phyloP scores from a whole-genome alignment of 2,329 filamentous ascomycete species.

The Alternaria consortialis region DNA sequence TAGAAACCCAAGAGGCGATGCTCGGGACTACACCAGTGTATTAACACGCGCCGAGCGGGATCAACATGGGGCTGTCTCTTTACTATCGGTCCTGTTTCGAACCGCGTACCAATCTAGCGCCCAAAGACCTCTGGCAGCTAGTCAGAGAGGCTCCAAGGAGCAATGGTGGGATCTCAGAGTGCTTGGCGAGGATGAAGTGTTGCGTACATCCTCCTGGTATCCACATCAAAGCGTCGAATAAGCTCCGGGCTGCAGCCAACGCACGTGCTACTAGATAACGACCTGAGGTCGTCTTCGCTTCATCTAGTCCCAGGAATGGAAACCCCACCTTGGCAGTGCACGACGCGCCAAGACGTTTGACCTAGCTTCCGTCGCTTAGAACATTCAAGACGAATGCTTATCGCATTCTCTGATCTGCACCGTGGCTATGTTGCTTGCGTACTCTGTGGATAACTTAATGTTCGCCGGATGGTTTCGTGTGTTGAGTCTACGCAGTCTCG shows the following conservation, averaged over 20 bases:
- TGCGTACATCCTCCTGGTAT: slow-evolving; percentile 42
- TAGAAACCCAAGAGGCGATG: slow-evolving; percentile 26
- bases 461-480: neutral
- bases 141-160: slow-evolving; percentile 27
- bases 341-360: slow-evolving; percentile 40
- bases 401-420: slow-evolving; percentile 14
- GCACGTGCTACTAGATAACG: slow-evolving; percentile 33
- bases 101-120: slow-evolving; percentile 31
- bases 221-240: slow-evolving; percentile 44
- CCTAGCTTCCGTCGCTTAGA: slow-evolving; percentile 19
- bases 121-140: slow-evolving; percentile 36
- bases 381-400: slow-evolving; percentile 13
- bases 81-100: slow-evolving; percentile 41
- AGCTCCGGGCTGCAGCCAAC: slow-evolving; percentile 31
- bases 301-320: slow-evolving; percentile 25
- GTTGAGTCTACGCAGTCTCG: neutral
- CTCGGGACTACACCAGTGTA: slow-evolving; percentile 32
- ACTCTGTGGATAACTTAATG: slow-evolving; percentile 3
- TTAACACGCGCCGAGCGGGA: slow-evolving; percentile 33
- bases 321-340: slow-evolving; percentile 30
- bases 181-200: slow-evolving; percentile 45
- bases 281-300: slow-evolving; percentile 32
- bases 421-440: slow-evolving; percentile 16
- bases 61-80: slow-evolving; percentile 26
- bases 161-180: slow-evolving; percentile 31